Evolutionary conservation across 2,329 filamentous ascomycete species (phyloP), one percentile per base, ranked within the genome.

Genomic region (Verticillium klebahnii): DNA sequence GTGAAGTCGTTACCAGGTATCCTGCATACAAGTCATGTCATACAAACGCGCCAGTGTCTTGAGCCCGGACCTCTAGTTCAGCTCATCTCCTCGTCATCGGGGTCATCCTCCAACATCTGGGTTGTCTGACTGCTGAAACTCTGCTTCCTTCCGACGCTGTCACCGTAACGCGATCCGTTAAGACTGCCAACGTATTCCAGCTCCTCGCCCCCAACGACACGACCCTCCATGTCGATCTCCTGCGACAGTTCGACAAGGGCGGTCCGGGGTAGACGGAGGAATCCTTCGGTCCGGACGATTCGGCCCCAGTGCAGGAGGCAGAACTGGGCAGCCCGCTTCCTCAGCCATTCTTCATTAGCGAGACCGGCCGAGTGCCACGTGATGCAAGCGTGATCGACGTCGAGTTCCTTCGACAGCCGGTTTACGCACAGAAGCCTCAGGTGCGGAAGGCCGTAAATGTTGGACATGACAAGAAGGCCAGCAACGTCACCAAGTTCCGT

Each of bases 371-470:
- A 92, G 74, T 98, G 93, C 93, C 96, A 99, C 61, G 97, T 93
- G 68, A 96, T 89, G 66, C 95, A 97, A 2, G 94, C 94, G 71
- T 97, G 93, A 63, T 96, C 92, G 45, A 98, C 90, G 72, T 98
- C 94, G 3, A 99, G 85, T 72, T 99, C 95, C 64, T 92, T 90
- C 61, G 91, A 89, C 3, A 99, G 83, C 9, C 95, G 87, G 72
- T 97, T 94, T 60, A 98, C 91, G 73, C 94, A 97, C 1, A 98
- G 83, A 8, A 97, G 85, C 23, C 94, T 90, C 29, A 99, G 86
- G 67, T 95, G 92, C 1, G 93, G 93, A 79, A 99, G 96, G 72
- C 97, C 94, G 78, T 99, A 99, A 56, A 98, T 91, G 74, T 98
- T 97, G 54, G 93, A 93, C 91, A 99, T 96, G 66, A 99, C 94